Evolutionary conservation across 2,329 filamentous ascomycete species (phyloP), one percentile per base, ranked within the genome.

Genomic region (Ampelomyces quisqualis): DNA sequence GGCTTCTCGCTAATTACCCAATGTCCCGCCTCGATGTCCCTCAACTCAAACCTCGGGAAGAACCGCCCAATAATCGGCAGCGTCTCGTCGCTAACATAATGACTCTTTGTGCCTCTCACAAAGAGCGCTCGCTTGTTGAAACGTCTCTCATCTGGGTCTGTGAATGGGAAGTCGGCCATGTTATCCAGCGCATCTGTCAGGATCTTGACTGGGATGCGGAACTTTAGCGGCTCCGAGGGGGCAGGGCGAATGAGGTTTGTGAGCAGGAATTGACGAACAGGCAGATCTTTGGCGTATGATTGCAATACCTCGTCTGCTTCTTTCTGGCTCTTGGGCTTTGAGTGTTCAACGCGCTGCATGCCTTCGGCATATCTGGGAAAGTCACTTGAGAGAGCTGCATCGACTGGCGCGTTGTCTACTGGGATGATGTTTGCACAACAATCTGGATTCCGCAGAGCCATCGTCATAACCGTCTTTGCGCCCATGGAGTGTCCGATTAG

Each of bases 401-500:
- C 89, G 7, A 95, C 77, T 2, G 91, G 91, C 3, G 90, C 89
- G 64, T 97, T 97, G 72, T 97, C 91, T 9, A 97, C 90, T 2
- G 89, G 78, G 19, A 96, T 78, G 36, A 97, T 73, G 55, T 85
- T 81, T 11, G 77, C 75, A 43, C 95, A 77, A 2, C 82, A 71
- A 5, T 80, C 73, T 0, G 88, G 88, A 1, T 81, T 77, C 29
- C 78, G 75, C 23, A 97, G 78, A 3, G 89, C 89, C 43, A 96
- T 74, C 0, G 86, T 77, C 91, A 97, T 96, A 56, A 88, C 89
- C 2, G 86, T 84, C 74, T 97, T 97, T 32, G 91, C 91, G 49
- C 93, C 91, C 91, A 97, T 97, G 1, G 89, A 95, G 70, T 97
- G 93, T 0, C 91, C 91, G 58, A 97, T 93, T 19, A 97, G 72